Conservation (phyloP, 305 asterid genomes). For the Fraxinus paxiana region DNA sequence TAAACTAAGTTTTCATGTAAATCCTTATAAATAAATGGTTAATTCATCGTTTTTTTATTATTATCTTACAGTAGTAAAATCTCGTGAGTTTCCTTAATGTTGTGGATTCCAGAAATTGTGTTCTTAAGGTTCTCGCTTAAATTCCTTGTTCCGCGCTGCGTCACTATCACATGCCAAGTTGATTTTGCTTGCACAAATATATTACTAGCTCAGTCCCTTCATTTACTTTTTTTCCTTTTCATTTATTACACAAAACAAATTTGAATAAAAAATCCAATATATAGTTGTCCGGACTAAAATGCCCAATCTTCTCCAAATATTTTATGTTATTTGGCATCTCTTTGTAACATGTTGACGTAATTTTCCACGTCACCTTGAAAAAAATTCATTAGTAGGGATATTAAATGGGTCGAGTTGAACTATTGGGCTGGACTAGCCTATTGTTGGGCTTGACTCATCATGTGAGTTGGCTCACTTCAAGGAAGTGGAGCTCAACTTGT, state of each 20-base stretch:
- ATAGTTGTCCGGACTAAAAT: too few species aligned
- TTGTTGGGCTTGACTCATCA: not conserved
- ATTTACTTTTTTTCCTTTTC: not conserved
- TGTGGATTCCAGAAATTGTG: too few species aligned
- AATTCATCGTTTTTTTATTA: too few species aligned
- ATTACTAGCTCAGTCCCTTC: not conserved
- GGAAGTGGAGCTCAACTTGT: not conserved
- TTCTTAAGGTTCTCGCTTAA: too few species aligned
- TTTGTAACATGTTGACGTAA: not conserved
- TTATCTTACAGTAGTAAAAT: too few species aligned
- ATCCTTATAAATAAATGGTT: too few species aligned
- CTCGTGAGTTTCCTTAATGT: too few species aligned
- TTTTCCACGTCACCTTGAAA: not conserved
- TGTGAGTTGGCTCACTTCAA: not conserved
- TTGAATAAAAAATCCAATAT: not conserved
- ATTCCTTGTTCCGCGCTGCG: too few species aligned
- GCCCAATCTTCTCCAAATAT: not conserved
- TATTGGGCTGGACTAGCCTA: too few species aligned
- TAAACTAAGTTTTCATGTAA: too few species aligned
- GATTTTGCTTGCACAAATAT: not conserved
- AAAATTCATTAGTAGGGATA: not conserved
- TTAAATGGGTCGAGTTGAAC: not conserved
- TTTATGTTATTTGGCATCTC: not conserved
- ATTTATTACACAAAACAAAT: not conserved
- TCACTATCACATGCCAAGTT: not conserved